These are phyloP conservation scores for Neurospora discreta DNA, from an alignment of 495 filamentous ascomycete species.

Conservation along the genomic window DNA sequence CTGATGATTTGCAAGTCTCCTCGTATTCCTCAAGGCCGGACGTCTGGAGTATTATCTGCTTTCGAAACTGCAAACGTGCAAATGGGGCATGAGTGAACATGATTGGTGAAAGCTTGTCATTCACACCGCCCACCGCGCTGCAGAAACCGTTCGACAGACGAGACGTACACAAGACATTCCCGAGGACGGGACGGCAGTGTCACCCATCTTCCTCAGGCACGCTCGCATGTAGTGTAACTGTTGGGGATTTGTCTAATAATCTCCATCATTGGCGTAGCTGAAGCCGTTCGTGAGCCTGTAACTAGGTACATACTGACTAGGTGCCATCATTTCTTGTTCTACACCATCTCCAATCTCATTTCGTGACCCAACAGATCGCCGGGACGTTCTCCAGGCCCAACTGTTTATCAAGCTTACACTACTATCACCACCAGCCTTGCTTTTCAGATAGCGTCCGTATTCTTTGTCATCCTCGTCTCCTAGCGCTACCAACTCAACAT, in stretches of 20 bases:
- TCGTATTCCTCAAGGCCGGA: neutral
- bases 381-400: no score
- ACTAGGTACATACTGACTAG: neutral
- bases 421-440: no score
- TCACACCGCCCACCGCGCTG: neutral
- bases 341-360: neutral
- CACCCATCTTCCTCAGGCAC: neutral
- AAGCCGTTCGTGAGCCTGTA: neutral
- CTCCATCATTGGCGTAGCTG: neutral
- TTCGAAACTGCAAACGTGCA: neutral
- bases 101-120: neutral
- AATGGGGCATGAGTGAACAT: neutral
- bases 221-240: neutral
- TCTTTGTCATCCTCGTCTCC: no score
- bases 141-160: neutral
- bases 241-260: no score
- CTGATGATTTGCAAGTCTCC: neutral
- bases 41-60: neutral
- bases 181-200: neutral
- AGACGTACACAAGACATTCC: neutral
- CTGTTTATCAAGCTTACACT: no score
- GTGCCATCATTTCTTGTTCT: neutral
- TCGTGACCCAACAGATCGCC: neutral
- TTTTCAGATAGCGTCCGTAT: no score
- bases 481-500: no score